Evolutionary conservation across 2,329 filamentous ascomycete species (phyloP).

Genomic region (Pestalotiopsis sp.): DNA sequence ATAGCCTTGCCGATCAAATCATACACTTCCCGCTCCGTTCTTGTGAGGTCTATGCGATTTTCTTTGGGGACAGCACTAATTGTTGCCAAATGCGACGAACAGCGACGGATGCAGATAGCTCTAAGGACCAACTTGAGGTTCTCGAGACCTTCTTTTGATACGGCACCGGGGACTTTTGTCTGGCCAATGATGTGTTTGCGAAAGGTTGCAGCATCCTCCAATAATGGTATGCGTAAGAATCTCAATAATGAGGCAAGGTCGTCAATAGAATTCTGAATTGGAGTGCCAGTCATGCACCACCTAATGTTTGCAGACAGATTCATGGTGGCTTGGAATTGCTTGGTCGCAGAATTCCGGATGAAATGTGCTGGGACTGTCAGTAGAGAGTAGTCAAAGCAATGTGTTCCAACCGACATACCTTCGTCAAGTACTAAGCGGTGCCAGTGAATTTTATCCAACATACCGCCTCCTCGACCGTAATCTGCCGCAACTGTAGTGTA

Average conservation of each 20-base stretch:
- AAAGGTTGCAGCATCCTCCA: neutral
- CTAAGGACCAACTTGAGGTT: neutral
- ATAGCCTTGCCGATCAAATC: neutral
- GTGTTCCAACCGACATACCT: neutral
- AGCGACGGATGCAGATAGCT: neutral
- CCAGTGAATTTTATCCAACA: neutral
- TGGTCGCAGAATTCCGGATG: neutral
- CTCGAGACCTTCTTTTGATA: neutral
- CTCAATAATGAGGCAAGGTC: neutral
- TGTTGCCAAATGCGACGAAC: neutral
- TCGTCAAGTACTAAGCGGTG: constrained; percentile 9
- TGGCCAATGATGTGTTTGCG: neutral
- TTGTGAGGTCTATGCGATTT: neutral
- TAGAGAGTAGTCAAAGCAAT: too few relatives aligned
- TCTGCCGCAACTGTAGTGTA: constrained; percentile 2
- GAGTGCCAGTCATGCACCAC: neutral
- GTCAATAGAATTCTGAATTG: neutral
- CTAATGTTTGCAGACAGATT: neutral
- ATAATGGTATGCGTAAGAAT: neutral
- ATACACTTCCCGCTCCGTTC: neutral
- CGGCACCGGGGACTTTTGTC: neutral
- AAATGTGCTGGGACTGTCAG: neutral
- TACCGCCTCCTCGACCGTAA: neutral
- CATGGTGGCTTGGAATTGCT: neutral
- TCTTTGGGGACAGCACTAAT: neutral